phyloP scores from a whole-genome alignment of 116 monocot genomes.

The Papilionanthe hybrid region DNA sequence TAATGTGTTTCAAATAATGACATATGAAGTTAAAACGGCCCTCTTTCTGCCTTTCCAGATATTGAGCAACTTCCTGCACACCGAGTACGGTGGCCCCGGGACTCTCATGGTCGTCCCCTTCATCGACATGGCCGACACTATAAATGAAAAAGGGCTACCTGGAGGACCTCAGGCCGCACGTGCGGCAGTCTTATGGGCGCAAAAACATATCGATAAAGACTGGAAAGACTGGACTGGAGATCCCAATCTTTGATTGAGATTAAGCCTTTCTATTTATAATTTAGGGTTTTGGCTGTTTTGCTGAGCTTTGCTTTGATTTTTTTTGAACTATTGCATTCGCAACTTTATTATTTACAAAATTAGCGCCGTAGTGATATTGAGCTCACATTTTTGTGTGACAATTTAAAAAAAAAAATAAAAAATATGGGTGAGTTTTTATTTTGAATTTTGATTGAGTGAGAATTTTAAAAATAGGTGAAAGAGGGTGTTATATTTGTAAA shows the following conservation, averaged over 20 bases:
- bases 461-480: no score
- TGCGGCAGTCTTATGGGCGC: constrained; percentile 88
- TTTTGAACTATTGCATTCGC: no score
- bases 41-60: constrained; percentile 39
- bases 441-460: no score
- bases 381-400: no score
- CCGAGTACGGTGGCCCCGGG: constrained; percentile 84
- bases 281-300: no score
- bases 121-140: constrained; percentile 88
- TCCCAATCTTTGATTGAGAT: background rate
- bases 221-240: constrained; percentile 80
- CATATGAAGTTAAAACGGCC: background rate
- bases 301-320: no score
- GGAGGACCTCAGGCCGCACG: constrained; percentile 93
- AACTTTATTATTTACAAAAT: no score
- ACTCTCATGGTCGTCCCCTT: constrained; percentile 85
- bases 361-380: no score
- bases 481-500: no score
- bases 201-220: constrained; percentile 75
- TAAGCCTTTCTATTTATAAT: background rate
- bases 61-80: constrained; percentile 66
- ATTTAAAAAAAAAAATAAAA: no score
- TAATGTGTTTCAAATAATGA: background rate
- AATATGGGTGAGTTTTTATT: no score
- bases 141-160: constrained; percentile 75